Base-by-base conservation (phyloP, 495 filamentous ascomycete genomes). In the Penicillium paxilli region DNA sequence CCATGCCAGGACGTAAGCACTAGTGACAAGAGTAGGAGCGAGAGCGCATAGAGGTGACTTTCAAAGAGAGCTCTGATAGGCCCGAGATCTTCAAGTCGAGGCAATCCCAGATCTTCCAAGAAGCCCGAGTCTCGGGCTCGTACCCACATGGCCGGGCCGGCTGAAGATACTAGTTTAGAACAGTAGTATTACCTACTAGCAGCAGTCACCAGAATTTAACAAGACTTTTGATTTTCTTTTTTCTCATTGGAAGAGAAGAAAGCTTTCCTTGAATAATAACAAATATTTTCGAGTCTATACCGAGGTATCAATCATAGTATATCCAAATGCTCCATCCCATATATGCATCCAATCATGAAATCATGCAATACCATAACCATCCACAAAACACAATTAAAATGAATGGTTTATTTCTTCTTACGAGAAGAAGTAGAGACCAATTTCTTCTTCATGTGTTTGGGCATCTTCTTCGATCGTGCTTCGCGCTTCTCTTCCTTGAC, bases 401-500 rank as follows among this genome's bases (percentile, higher is more conserved):
- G 10, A 16, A 19, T 17, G 19, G 51, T 30, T 65, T 57, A 77
- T 59, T 80, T 77, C 68, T 75, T 78, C 64, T 75, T 78, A 45
- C 68, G 60, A 12, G 78, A 54, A 14, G 80, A 76, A 1, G 58
- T 47, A 44, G 73, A 65, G 17, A 76, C 65, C 12, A 76, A 65
- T 6, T 62, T 62, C 75, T 96, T 96, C 80, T 98, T 98, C 25
- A 92, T 42, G 60, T 96, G 82, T 72, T 98, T 98, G 0, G 94
- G 92, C 72, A 98, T 96, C 75, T 98, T 98, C 14, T 87, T 87
- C 65, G 93, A 91, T 52, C 94, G 75, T 70, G 90, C 85, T 66
- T 96, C 92, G 38, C 89, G 84, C 74, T 96, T 96, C 58, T 90
- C 93, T 64, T 96, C 95, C 72, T 98, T 98, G 47, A 96, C 89